Base-by-base conservation (phyloP, 1,284 basidiomycete genomes). In the Schizophyllum commune region DNA sequence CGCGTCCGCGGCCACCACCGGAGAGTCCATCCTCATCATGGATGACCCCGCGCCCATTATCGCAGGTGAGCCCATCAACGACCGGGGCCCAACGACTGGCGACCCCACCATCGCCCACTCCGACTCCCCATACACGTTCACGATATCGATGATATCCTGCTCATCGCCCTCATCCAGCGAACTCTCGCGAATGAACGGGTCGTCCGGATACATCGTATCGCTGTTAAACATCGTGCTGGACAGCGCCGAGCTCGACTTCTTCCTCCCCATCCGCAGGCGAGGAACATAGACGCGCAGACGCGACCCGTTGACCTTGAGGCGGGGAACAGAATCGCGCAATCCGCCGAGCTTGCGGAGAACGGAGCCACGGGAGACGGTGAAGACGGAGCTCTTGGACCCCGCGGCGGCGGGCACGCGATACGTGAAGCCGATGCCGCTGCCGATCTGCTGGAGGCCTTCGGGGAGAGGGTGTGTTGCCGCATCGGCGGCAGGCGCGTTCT, bases 391-490 rank as follows among this genome's bases (percentile, higher is more conserved):
- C 63, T 73, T 75, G 19, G 76, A 76, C 1, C 67, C 65, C 15
- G 65, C 61, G 7, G 72, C 73, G 32, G 68, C 59, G n/a, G 74
- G 73, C 9, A 73, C 57, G 20, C 64, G 72, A 66, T 75, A 78
- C 22, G 75, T 81, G 67, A 81, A 84, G 1, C 82, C 82, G 58
- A 84, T 84, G 9, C 83, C 83, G 55, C 75, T 75, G 17, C 83
- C 83, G 55, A 82, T 80, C 61, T 81, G 79, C 68, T 79, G 74
- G 33, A 83, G 61, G 1, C 81, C 81, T 19, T 69, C 68, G 0
- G 82, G 82, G 5, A 83, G 69, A 56, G 39, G 39, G 8, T 2
- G 9, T 17, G 39, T 11, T 9, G 39, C 17, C 9, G 39, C 13
- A 9, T 11, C 39, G 17, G 39, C 27, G 27, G 27, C 27, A 27